phyloP scores from a whole-genome alignment of 108 stramenopile genomes.

The Nitzschia putrida region DNA sequence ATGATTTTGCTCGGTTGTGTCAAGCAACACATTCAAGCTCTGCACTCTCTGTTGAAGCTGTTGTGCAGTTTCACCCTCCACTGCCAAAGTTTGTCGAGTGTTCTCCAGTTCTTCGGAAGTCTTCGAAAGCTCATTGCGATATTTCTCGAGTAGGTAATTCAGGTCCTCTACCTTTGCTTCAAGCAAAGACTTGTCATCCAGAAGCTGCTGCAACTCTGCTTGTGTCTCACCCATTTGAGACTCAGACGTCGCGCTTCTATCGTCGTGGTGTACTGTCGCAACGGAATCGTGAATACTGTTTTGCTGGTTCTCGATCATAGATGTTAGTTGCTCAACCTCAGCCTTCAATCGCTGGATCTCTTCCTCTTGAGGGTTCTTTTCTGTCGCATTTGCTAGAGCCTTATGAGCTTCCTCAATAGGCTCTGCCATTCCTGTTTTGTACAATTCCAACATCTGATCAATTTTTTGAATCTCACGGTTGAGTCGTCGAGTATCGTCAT shows the following conservation, averaged over 20 bases:
- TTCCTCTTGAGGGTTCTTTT: background rate
- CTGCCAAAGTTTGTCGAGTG: background rate
- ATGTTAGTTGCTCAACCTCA: conserved; percentile 7
- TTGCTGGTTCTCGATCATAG: conserved; percentile 5
- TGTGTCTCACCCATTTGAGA: background rate
- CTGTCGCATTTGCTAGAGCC: background rate
- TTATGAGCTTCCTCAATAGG: background rate
- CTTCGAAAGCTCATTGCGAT: conserved; percentile 16
- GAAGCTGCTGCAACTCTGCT: background rate
- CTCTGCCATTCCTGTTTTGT: background rate
- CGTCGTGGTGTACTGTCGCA: background rate
- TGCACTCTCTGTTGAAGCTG: conserved; percentile 17
- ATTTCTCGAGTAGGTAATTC: conserved; percentile 16
- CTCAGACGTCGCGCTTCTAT: background rate
- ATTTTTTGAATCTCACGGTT: conserved; percentile 15
- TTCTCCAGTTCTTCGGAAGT: conserved; percentile 13
- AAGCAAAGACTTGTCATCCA: background rate
- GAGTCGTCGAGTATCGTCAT: conserved; percentile 8
- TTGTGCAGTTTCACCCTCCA: conserved; percentile 9
- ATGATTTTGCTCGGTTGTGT: conserved; percentile 26
- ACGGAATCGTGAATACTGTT: background rate
- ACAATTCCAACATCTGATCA: conserved; percentile 13
- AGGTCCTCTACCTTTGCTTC: conserved; percentile 14
- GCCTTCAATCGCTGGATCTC: conserved; percentile 13
- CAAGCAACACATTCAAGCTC: conserved; percentile 21